phyloP scores from a whole-genome alignment of 192 early-diverging fungal species.

The Dispira simplex region DNA sequence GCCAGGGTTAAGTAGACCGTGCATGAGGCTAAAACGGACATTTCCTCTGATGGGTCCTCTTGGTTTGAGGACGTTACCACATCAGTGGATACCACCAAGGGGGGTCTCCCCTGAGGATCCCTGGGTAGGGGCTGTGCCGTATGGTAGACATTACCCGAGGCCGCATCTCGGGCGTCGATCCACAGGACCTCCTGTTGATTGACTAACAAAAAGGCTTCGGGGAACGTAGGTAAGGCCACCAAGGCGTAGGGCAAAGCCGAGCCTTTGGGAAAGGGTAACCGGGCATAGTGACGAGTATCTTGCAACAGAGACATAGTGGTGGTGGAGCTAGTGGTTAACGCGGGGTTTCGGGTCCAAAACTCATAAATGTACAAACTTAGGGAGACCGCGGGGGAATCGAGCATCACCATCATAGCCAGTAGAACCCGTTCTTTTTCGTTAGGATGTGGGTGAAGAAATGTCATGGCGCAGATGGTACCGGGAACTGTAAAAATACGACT shows the following conservation, averaged over 20 bases:
- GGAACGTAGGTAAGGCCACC: not conserved
- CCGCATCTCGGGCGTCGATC: constrained; percentile 4
- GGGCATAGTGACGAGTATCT: constrained; percentile 2
- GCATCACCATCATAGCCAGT: not conserved
- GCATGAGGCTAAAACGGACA: not conserved
- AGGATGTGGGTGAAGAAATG: constrained; percentile 2
- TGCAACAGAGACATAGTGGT: not conserved
- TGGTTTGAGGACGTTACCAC: not conserved
- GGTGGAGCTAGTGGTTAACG: not conserved
- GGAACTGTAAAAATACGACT: constrained; percentile 7
- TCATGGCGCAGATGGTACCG: not conserved
- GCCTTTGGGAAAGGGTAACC: constrained; percentile 1
- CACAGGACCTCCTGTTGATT: not conserved
- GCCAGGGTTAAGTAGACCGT: not conserved
- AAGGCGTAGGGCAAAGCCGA: not conserved
- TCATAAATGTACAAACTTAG: constrained; percentile 9
- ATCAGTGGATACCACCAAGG: not conserved
- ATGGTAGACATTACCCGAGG: constrained; percentile 6
- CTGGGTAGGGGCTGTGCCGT: not conserved
- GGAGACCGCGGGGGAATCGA: not conserved
- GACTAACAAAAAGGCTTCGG: constrained; percentile 1
- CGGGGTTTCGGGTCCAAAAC: not conserved
- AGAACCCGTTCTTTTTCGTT: not conserved
- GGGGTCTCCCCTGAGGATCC: not conserved
- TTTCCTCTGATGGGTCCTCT: not conserved